Percentiles rank a stretch among this genome's conserved stretches.
Evolutionary conservation across 1,284 basidiomycete genomes (phyloP).

Genomic region (Ustilago loliicola): DNA sequence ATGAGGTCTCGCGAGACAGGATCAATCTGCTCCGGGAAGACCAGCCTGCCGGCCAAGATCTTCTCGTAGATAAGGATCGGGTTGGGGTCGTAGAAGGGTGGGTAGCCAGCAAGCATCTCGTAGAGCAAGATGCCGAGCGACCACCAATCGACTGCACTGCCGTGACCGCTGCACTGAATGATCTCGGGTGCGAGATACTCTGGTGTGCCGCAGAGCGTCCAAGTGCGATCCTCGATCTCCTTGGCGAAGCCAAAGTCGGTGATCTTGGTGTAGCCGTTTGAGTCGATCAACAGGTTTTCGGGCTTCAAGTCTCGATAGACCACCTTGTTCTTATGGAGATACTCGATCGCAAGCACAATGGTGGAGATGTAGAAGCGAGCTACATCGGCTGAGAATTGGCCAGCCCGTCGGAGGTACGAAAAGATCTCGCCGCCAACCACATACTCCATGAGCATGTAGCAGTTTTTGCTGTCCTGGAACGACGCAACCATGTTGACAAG

Average conservation of each 20-base stretch:
- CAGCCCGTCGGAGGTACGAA: slow-evolving; percentile 72
- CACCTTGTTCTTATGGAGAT: slow-evolving; percentile 63
- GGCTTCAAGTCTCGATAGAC: slow-evolving; percentile 69
- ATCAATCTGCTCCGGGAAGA: slow-evolving; percentile 73
- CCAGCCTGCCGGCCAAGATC: slow-evolving; percentile 72
- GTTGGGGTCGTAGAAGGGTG: slow-evolving; percentile 65
- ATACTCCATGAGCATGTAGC: slow-evolving; percentile 75
- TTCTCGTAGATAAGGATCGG: slow-evolving; percentile 66
- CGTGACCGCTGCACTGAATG: slow-evolving; percentile 66
- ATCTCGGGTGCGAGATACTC: slow-evolving; percentile 69
- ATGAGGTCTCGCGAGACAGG: slow-evolving; percentile 73
- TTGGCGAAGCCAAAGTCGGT: slow-evolving; percentile 68
- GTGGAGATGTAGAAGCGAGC: slow-evolving; percentile 74
- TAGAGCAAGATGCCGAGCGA: slow-evolving; percentile 67
- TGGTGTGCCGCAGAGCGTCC: slow-evolving; percentile 68
- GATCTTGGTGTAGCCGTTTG: slow-evolving; percentile 61
- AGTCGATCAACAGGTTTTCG: slow-evolving; percentile 65
- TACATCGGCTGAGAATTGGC: slow-evolving; percentile 73
- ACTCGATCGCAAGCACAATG: slow-evolving; percentile 72
- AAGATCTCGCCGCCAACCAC: slow-evolving; percentile 75
- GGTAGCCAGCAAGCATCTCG: slow-evolving; percentile 68
- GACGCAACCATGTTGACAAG: slow-evolving; percentile 55
- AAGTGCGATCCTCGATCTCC: slow-evolving; percentile 62
- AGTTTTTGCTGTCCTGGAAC: slow-evolving; percentile 73
- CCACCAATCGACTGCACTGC: slow-evolving; percentile 66